These are phyloP conservation scores for Agroathelia rolfsii DNA, from an alignment of 1,284 basidiomycete genomes.

Conservation along the genomic window DNA sequence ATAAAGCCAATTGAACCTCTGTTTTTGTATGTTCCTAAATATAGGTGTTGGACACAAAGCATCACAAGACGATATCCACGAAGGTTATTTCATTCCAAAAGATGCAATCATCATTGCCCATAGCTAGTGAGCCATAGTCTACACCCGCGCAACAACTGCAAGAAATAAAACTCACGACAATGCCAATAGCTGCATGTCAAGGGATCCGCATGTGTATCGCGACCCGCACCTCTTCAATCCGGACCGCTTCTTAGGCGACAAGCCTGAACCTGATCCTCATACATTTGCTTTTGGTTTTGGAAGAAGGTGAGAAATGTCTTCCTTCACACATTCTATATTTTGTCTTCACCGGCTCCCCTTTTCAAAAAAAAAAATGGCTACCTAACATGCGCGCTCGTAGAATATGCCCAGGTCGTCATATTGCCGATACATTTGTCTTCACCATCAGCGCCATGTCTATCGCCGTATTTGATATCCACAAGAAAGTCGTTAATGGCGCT, in stretches of 20 bases:
- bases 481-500: constrained; percentile 31
- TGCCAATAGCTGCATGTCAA: constrained; percentile 39
- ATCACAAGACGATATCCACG: constrained; percentile 41
- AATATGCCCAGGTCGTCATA: constrained; percentile 43
- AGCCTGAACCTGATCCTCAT: constrained; percentile 6
- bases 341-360: constrained; percentile 11
- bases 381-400: constrained; percentile 43
- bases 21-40: no score
- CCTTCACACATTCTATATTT: constrained; percentile 4
- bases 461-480: constrained; percentile 41
- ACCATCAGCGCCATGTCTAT: constrained; percentile 43
- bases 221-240: constrained; percentile 7
- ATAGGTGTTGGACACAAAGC: constrained; percentile 44
- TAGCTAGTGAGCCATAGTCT: constrained; percentile 34
- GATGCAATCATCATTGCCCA: constrained; percentile 40
- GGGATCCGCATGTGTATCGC: constrained; percentile 18
- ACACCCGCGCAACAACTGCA: constrained; percentile 7
- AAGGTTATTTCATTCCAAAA: constrained; percentile 43
- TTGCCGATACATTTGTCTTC: constrained; percentile 49
- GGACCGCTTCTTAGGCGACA: constrained; percentile 5
- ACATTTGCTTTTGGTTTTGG: constrained; percentile 24
- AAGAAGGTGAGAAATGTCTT: constrained; percentile 35
- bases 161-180: constrained; percentile 2
- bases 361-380: no score
- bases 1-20: no score